Percentiles rank a stretch among this genome's conserved stretches.
These are phyloP conservation scores for Puccinia coronata DNA, from an alignment of 1,284 basidiomycete species.

Conservation along the genomic window DNA sequence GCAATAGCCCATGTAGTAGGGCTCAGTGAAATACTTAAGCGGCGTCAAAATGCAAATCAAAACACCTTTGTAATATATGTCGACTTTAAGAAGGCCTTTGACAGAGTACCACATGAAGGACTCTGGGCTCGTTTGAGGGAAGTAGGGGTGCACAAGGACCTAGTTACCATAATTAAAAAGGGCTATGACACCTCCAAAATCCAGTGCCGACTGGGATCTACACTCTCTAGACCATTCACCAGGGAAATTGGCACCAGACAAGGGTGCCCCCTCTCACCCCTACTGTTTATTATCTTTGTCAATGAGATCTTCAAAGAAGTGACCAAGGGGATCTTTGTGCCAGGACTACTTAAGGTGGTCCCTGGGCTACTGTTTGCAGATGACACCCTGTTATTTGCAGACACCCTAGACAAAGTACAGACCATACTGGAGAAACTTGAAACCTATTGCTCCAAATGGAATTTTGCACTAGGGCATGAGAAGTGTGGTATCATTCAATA, in stretches of 20 bases:
- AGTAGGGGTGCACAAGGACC: neutral
- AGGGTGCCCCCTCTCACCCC: constrained; percentile 21
- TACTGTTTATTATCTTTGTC: constrained; percentile 37
- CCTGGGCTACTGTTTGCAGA: constrained; percentile 10
- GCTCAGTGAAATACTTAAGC: neutral
- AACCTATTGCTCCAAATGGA: too few relatives aligned
- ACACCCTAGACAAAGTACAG: neutral
- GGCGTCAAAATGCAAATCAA: neutral
- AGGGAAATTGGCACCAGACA: constrained; percentile 8
- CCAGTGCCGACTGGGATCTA: neutral
- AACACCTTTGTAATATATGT: constrained; percentile 9
- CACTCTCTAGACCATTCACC: neutral
- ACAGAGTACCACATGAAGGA: constrained; percentile 27
- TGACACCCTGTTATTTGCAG: constrained; percentile 11
- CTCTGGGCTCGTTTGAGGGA: constrained; percentile 14
- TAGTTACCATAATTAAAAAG: constrained; percentile 13
- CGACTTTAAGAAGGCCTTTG: constrained; percentile 41
- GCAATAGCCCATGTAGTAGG: constrained; percentile 12
- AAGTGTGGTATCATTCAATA: too few relatives aligned
- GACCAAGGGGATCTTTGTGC: neutral
- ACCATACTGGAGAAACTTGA: neutral
- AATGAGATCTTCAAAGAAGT: neutral
- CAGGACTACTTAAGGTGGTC: neutral
- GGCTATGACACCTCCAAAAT: neutral
- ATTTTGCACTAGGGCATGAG: too few relatives aligned